Evolutionary conservation across 2,329 filamentous ascomycete genomes (phyloP).

Genomic region (Trichoderma sp.): DNA sequence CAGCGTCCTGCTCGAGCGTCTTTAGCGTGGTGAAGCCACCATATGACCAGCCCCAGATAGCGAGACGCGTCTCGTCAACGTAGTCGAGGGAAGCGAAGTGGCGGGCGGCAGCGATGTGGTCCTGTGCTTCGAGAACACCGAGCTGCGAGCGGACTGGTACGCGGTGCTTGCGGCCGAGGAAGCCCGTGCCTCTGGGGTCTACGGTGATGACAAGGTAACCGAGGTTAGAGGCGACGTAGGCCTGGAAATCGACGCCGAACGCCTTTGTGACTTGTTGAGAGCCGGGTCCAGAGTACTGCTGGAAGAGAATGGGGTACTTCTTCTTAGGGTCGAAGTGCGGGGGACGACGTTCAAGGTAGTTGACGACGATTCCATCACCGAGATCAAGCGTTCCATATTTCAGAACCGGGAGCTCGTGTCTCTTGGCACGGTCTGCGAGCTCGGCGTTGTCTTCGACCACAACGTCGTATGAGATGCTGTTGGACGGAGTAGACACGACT

Average conservation of each 20-base stretch:
- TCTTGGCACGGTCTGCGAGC: slow-evolving; percentile 68
- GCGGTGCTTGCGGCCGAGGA: slow-evolving; percentile 79
- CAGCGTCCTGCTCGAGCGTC: slow-evolving; percentile 87
- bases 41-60: slow-evolving; percentile 99
- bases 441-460: slow-evolving; percentile 75
- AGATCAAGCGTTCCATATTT: slow-evolving; percentile 85
- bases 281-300: slow-evolving; percentile 91
- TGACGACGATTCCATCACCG: slow-evolving; percentile 68
- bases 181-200: slow-evolving; percentile 91
- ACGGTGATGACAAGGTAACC: slow-evolving; percentile 95
- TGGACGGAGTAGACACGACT: slow-evolving; percentile 79
- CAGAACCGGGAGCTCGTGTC: slow-evolving; percentile 79
- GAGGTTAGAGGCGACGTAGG: slow-evolving; percentile 79
- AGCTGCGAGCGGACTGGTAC: slow-evolving; percentile 81
- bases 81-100: slow-evolving; percentile 80
- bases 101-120: slow-evolving; percentile 89
- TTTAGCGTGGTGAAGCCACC: slow-evolving; percentile 95
- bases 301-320: slow-evolving; percentile 92
- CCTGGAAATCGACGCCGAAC: slow-evolving; percentile 86
- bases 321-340: slow-evolving; percentile 83
- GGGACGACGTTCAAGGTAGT: slow-evolving; percentile 80
- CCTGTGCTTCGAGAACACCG: slow-evolving; percentile 79
- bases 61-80: slow-evolving; percentile 77
- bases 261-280: slow-evolving; percentile 82
- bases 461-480: slow-evolving; percentile 63